Base-by-base conservation (phyloP, 2,329 filamentous ascomycete species). In the Apiospora pterosperma region DNA sequence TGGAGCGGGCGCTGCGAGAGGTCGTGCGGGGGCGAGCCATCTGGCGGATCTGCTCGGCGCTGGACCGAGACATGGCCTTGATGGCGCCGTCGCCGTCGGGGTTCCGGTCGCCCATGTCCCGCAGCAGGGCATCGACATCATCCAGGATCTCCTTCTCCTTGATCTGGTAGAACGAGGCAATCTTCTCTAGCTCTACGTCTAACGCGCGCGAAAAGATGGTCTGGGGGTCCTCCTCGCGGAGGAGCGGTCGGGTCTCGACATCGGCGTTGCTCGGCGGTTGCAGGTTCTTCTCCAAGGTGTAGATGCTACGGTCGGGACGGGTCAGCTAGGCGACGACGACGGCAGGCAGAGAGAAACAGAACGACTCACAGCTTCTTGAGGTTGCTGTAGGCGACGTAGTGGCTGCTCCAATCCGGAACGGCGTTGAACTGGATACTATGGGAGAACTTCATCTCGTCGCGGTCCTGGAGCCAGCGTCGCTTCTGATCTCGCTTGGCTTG, bases 371-470 rank as follows among this genome's bases (percentile, higher is more conserved):
- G 86, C 84, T 99, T 99, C 85, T 99, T 99, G 72, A 99, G 86
- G 75, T 97, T 98, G 81, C 94, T 97, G 80, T 99, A 99, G 66
- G 94, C 92, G 75, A 99, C 96, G 79, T 99, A 99, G 79, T 98
- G 89, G 73, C 90, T 94, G 82, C 93, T 97, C 96, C 96, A 99
- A 80, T 99, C 96, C n/a, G 96, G 96, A 72, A 99, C 96, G 68
- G 96, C 94, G 82, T 99, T 99, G 82, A 99, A 99, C 84, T 99
- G 96, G 72, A 99, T 90, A 80, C 95, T 98, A 78, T 99, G 96
- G 21, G 95, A 98, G 85, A 99, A 99, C 90, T 98, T 98, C 96
- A 99, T 99, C 76, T 93, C 92, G 88, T 91, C 89, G 70, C 84
- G 86, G 71, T 89, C 83, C 72, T 92, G 87, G 73, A 94, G 88